These are phyloP conservation scores for Cytidiella melzeri DNA, from an alignment of 768 basidiomycete species.

Conservation along the genomic window DNA sequence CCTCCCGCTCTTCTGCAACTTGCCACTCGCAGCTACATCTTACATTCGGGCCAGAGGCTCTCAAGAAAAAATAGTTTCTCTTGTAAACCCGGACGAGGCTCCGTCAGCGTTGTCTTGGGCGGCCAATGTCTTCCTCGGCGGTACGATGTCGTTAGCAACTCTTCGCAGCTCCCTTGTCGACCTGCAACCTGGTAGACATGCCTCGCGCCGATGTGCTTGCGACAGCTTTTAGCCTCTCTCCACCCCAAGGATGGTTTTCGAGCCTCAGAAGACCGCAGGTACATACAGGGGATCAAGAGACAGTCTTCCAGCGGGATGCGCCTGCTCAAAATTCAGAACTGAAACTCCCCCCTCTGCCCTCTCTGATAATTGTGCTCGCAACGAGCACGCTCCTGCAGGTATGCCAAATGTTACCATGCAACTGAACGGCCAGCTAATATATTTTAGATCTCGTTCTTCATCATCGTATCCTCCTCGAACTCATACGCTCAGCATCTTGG, in stretches of 20 bases:
- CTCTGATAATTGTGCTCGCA: slow-evolving; percentile 38
- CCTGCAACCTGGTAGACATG: too few species aligned
- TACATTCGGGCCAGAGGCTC: too few species aligned
- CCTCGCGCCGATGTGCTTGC: neutral
- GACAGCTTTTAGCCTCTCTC: slow-evolving; percentile 6
- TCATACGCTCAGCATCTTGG: slow-evolving; percentile 57
- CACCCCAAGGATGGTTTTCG: neutral
- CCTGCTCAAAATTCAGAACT: slow-evolving; percentile 29
- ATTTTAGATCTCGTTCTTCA: slow-evolving; percentile 57
- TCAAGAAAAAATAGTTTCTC: too few species aligned
- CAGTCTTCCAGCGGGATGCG: neutral
- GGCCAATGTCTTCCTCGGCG: too few species aligned
- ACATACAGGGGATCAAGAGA: neutral
- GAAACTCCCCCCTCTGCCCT: slow-evolving; percentile 42
- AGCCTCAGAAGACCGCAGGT: neutral
- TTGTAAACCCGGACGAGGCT: too few species aligned
- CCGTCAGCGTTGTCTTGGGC: too few species aligned
- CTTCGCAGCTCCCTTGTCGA: too few species aligned
- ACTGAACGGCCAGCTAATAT: neutral
- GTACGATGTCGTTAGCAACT: too few species aligned
- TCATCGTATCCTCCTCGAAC: slow-evolving; percentile 61
- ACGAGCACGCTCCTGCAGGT: slow-evolving; percentile 44
- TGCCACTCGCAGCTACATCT: too few species aligned
- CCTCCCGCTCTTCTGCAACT: too few species aligned
- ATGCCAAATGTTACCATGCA: slow-evolving; percentile 4